Conservation (phyloP, 148 eudicot genomes). For the Chenopodium album region DNA sequence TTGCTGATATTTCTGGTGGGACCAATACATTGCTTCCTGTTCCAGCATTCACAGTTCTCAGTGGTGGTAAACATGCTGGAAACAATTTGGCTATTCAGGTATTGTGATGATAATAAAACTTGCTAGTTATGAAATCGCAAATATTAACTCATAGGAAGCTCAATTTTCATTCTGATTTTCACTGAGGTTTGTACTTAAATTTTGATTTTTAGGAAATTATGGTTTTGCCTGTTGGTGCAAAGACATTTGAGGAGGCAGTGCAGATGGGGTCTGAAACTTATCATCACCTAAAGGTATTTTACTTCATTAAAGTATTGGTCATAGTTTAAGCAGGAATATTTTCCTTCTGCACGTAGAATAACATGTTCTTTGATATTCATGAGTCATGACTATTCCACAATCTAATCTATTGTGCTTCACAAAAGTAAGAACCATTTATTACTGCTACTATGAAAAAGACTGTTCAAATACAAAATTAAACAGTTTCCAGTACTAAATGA, state of each 20-base stretch:
- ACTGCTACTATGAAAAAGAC: too few relatives aligned
- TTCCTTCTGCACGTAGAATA: background rate
- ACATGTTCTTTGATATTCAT: background rate
- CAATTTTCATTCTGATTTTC: background rate
- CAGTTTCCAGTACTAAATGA: too few relatives aligned
- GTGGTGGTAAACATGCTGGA: slow-evolving; percentile 93
- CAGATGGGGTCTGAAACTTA: slow-evolving; percentile 90
- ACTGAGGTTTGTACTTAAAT: slow-evolving; percentile 1
- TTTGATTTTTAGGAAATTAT: slow-evolving; percentile 58
- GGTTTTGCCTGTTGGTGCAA: slow-evolving; percentile 89
- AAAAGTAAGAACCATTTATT: background rate
- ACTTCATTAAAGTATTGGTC: background rate
- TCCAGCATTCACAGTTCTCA: slow-evolving; percentile 80
- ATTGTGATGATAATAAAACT: slow-evolving; percentile 14
- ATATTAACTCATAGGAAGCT: background rate
- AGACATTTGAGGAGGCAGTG: slow-evolving; percentile 80
- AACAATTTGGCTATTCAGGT: slow-evolving; percentile 86
- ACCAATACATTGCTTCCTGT: slow-evolving; percentile 68
- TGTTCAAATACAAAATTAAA: too few relatives aligned
- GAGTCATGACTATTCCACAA: background rate
- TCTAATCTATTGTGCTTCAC: background rate
- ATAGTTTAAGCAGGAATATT: background rate
- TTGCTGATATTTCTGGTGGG: slow-evolving; percentile 88
- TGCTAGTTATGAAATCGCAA: background rate
- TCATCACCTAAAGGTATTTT: slow-evolving; percentile 79